Evolutionary conservation across 2,329 filamentous ascomycete species (phyloP).

Genomic region (Aspergillus ochraceus): DNA sequence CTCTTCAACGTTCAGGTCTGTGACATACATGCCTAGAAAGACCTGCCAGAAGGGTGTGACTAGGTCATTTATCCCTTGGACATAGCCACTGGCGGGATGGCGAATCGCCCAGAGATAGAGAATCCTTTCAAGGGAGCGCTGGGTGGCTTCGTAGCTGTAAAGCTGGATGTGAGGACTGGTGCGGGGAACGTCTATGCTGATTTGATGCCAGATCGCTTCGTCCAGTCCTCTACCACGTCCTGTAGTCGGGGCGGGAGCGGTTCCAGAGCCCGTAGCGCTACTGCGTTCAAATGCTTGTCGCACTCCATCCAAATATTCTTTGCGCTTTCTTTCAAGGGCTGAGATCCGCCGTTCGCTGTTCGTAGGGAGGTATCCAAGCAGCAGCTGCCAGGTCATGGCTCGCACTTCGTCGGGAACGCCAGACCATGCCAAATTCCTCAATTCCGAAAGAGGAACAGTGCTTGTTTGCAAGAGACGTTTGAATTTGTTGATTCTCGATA

Average conservation of each 20-base stretch:
- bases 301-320: slow-evolving; percentile 94
- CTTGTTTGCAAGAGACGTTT: slow-evolving; percentile 93
- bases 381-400: slow-evolving; percentile 97
- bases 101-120: slow-evolving; percentile 97
- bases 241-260: slow-evolving; percentile 41
- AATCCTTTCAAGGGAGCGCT: slow-evolving; percentile 89
- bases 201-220: slow-evolving; percentile 98
- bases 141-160: slow-evolving; percentile 94
- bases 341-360: slow-evolving; percentile 89
- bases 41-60: slow-evolving; percentile 99
- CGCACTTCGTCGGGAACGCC: slow-evolving; percentile 93
- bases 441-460: slow-evolving; percentile 79
- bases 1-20: slow-evolving; percentile 85
- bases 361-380: slow-evolving; percentile 94
- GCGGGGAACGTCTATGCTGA: slow-evolving; percentile 94
- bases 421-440: slow-evolving; percentile 87
- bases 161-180: slow-evolving; percentile 95
- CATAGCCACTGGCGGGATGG: slow-evolving; percentile 95
- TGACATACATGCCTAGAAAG: slow-evolving; percentile 90
- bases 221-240: slow-evolving; percentile 75
- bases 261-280: slow-evolving; percentile 43
- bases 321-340: slow-evolving; percentile 89
- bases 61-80: slow-evolving; percentile 97
- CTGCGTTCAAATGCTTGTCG: slow-evolving; percentile 63
- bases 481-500: slow-evolving; percentile 97